Evolutionary conservation across 208 protist genomes (phyloP).

Genomic region (Cochliopodium minus): DNA sequence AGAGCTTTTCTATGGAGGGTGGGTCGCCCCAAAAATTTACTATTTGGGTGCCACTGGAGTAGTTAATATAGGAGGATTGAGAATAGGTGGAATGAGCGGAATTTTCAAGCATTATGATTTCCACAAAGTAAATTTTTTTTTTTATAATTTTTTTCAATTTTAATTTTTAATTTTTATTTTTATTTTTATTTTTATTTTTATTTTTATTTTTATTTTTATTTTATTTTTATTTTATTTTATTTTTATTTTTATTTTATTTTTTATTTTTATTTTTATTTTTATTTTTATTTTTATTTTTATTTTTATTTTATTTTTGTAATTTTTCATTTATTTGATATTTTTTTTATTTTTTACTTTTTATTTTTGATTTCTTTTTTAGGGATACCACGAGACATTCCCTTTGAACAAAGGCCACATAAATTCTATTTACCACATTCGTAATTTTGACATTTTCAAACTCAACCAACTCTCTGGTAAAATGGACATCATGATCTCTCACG

Average conservation of each 20-base stretch:
- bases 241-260: no score
- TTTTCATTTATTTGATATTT: no score
- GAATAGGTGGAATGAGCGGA: constrained; percentile 48
- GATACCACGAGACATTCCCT: constrained; percentile 24
- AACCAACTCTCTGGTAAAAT: constrained; percentile 29
- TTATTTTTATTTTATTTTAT: no score
- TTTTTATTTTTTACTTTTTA: no score
- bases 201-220: constrained; percentile 1
- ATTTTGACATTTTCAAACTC: constrained; percentile 59
- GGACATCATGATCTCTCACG: constrained; percentile 60
- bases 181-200: constrained; percentile 5
- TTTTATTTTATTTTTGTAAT: no score
- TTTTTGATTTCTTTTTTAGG: no score
- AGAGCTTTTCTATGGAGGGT: constrained; percentile 83
- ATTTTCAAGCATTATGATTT: constrained; percentile 47
- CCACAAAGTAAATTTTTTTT: constrained; percentile 20
- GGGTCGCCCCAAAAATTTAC: constrained; percentile 91
- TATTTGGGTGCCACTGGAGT: constrained; percentile 82
- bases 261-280: no score
- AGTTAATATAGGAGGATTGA: constrained; percentile 52
- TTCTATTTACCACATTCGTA: constrained; percentile 56
- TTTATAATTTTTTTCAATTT: constrained; percentile 22
- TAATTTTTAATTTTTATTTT: constrained; percentile 18
- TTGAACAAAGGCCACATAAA: constrained; percentile 40
- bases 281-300: no score